Evolutionary conservation across 129 eudicot genomes (phyloP).

Genomic region (Ambrosia artemisiifolia): DNA sequence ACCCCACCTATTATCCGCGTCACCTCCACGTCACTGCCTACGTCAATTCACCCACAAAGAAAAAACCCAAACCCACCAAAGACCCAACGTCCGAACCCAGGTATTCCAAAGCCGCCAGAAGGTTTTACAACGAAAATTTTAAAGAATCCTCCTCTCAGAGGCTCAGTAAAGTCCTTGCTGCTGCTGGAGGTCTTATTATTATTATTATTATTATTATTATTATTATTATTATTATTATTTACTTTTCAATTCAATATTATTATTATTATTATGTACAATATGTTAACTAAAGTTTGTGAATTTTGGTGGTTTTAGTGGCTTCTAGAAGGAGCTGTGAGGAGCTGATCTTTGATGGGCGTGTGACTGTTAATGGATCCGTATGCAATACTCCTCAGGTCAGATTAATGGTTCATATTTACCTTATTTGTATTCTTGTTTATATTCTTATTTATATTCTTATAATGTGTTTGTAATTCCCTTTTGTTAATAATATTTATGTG

Average conservation of each 20-base stretch:
- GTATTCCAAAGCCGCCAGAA: constrained; percentile 82
- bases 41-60: constrained; percentile 21
- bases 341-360: constrained; percentile 76
- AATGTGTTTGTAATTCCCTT: background rate
- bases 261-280: background rate
- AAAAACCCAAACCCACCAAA: constrained; percentile 33
- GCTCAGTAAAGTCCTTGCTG: constrained; percentile 88
- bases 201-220: too few species aligned
- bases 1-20: constrained; percentile 42
- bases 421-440: background rate
- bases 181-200: constrained; percentile 71
- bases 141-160: constrained; percentile 64
- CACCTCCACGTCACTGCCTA: constrained; percentile 44
- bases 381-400: constrained; percentile 93
- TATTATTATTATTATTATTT: background rate
- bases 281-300: constrained; percentile 6
- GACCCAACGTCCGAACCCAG: constrained; percentile 45
- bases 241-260: background rate
- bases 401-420: background rate
- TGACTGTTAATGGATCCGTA: constrained; percentile 86
- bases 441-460: background rate
- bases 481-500: constrained; percentile 2
- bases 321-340: constrained; percentile 95
- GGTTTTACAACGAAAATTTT: constrained; percentile 79
- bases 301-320: constrained; percentile 57